Base-by-base conservation (phyloP, 331 rosid genomes). In the Arachis monticola region DNA sequence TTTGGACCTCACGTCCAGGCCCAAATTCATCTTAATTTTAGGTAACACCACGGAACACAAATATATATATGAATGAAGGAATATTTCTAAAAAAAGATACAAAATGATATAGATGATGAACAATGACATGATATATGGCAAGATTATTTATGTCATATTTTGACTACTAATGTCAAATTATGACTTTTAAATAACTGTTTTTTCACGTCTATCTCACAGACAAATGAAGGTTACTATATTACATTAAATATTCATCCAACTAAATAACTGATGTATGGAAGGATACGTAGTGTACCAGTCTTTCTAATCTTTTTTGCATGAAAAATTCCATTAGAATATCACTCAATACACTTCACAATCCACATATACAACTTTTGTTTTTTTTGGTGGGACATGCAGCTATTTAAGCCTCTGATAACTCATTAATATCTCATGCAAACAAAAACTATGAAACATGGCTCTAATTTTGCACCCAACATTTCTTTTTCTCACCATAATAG, bases 401-500 rank as follows among this genome's bases (percentile, higher is more conserved):
- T 32, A 40, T 31, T 61, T 61, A 32, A 2, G 14, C 6, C 6
- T 7, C 35, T 8, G 3, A 51, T 51, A 5, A 51, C 57, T 11
- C 13, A 3, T 2, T 10, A 10, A 35, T 7, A 40, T 6, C 38
- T n/a, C 27, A 11, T 63, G 64, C 64, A 22, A 55, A 52, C 11
- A 60, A 35, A 30, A 8, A 10, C 3, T 3, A 8, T 2, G 27
- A 8, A 58, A n/a, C 58, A 81, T 81, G 81, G 56, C 67, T 11
- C 61, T 2, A 8, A 7, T 35, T 9, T 41, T 5, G 7, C 42
- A 51, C 51, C 12, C 40, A 7, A 41, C 42, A 47, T 12, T 74
- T 1, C 8, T 66, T 41, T 10, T 80, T 73, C 32, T 75, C 27
- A 8, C 30, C 57, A 4, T 4, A 35, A 35, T 35, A 35, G 5